phyloP scores from a whole-genome alignment of 371 early-diverging fungal species.

The Rhizopus arrhizus region DNA sequence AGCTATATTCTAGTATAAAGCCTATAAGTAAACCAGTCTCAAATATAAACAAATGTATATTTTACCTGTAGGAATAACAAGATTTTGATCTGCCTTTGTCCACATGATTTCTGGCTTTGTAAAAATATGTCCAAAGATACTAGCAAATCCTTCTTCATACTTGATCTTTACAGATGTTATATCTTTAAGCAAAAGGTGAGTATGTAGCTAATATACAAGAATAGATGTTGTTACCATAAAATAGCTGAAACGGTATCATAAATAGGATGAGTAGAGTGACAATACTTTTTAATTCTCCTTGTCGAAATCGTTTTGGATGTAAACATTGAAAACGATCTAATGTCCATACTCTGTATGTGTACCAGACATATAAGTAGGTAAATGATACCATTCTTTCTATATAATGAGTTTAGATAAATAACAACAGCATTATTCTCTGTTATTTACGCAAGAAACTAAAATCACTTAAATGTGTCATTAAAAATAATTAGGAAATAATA shows the following conservation, averaged over 20 bases:
- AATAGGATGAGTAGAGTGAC: slow-evolving; percentile 48
- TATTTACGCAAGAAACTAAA: slow-evolving; percentile 42
- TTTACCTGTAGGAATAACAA: slow-evolving; percentile 48
- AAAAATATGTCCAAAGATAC: slow-evolving; percentile 33
- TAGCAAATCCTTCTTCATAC: slow-evolving; percentile 53
- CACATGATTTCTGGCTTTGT: slow-evolving; percentile 48
- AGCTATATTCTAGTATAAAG: slow-evolving; percentile 22
- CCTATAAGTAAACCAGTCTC: too few species aligned
- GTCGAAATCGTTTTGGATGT: slow-evolving; percentile 35
- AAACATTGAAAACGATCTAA: slow-evolving; percentile 44
- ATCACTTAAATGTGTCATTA: slow-evolving; percentile 53
- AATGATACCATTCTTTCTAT: slow-evolving; percentile 49
- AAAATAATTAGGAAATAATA: not conserved
- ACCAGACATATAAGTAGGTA: slow-evolving; percentile 42
- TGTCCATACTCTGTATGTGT: slow-evolving; percentile 43
- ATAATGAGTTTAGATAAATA: not conserved
- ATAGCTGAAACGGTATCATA: slow-evolving; percentile 54
- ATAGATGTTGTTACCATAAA: slow-evolving; percentile 37
- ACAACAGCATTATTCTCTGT: not conserved
- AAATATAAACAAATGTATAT: not conserved
- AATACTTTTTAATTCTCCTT: slow-evolving; percentile 54
- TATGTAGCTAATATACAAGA: not conserved
- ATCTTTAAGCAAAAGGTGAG: slow-evolving; percentile 20
- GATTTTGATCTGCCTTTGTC: slow-evolving; percentile 41
- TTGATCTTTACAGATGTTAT: slow-evolving; percentile 51